These are phyloP conservation scores for Penicillium herquei DNA, from an alignment of 495 filamentous ascomycete species.

Conservation along the genomic window DNA sequence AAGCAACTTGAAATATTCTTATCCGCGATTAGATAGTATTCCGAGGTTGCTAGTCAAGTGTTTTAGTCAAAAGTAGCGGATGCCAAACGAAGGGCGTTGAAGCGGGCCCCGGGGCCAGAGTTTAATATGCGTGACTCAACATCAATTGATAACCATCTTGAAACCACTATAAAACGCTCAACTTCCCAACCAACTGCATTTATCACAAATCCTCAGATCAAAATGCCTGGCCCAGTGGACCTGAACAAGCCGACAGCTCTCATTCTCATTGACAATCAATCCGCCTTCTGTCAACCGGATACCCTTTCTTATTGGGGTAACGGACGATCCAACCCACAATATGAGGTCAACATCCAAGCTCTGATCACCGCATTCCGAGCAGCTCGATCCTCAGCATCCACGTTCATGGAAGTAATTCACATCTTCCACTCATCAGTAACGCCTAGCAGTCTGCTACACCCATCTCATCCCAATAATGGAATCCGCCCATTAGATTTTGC, in stretches of 20 bases:
- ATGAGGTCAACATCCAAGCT: constrained; percentile 41
- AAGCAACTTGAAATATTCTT: too few species aligned
- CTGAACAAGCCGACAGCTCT: constrained; percentile 45
- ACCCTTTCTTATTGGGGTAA: constrained; percentile 37
- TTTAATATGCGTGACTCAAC: too few species aligned
- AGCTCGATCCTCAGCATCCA: constrained; percentile 17
- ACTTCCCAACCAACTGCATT: too few species aligned
- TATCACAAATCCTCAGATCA: neutral
- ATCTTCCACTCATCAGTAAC: constrained; percentile 44
- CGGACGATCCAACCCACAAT: constrained; percentile 44
- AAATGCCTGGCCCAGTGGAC: constrained; percentile 16
- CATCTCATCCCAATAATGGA: constrained; percentile 25
- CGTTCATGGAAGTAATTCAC: constrained; percentile 42
- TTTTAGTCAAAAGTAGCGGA: too few species aligned
- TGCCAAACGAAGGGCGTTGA: too few species aligned
- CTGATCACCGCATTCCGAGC: constrained; percentile 44
- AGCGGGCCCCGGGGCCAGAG: too few species aligned
- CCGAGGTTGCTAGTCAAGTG: too few species aligned
- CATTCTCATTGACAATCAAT: constrained; percentile 59
- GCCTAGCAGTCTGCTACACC: constrained; percentile 30
- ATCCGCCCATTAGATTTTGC: constrained; percentile 40
- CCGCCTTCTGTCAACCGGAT: constrained; percentile 44
- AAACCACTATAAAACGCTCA: too few species aligned
- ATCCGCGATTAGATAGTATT: too few species aligned
- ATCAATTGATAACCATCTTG: too few species aligned